Conservation (phyloP, 2,329 filamentous ascomycete genomes). For the Alternaria gaisen region DNA sequence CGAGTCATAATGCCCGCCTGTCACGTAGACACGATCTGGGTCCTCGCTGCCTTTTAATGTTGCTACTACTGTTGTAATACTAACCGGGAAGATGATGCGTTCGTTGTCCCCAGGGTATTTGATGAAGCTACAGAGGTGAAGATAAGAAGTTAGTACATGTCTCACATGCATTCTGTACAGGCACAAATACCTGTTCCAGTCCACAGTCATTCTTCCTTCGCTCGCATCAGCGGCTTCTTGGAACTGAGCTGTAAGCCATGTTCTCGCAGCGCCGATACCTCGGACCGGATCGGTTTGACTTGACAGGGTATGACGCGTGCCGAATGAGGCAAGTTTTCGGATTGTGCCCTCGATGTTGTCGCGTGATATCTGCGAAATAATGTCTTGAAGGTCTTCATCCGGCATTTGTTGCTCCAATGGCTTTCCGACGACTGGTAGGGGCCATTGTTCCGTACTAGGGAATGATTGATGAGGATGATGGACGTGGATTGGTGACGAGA, state of each 20-base stretch:
- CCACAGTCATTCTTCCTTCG: slow-evolving; percentile 60
- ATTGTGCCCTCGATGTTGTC: slow-evolving; percentile 59
- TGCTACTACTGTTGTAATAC: slow-evolving; percentile 58
- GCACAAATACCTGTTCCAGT: slow-evolving; percentile 43
- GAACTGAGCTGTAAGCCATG: slow-evolving; percentile 62
- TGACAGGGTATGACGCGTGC: slow-evolving; percentile 64
- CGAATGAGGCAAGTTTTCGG: slow-evolving; percentile 61
- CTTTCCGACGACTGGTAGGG: slow-evolving; percentile 42
- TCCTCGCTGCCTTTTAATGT: slow-evolving; percentile 59
- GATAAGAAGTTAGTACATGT: background rate
- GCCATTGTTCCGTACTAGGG: slow-evolving; percentile 44
- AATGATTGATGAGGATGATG: slow-evolving; percentile 21
- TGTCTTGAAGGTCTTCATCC: slow-evolving; percentile 47
- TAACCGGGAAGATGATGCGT: slow-evolving; percentile 57
- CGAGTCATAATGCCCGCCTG: slow-evolving; percentile 64
- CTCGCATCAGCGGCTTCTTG: slow-evolving; percentile 55
- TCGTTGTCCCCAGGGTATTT: slow-evolving; percentile 49
- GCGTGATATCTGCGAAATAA: slow-evolving; percentile 50
- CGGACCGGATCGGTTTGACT: slow-evolving; percentile 58
- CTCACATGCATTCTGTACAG: background rate
- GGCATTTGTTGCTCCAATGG: slow-evolving; percentile 48
- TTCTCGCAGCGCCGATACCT: slow-evolving; percentile 64
- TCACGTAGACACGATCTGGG: slow-evolving; percentile 60
- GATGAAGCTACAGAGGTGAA: slow-evolving; percentile 52
- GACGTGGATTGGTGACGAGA: slow-evolving; percentile 24